Conservation (phyloP, 2,329 filamentous ascomycete genomes). For the Aspergillus candidus region DNA sequence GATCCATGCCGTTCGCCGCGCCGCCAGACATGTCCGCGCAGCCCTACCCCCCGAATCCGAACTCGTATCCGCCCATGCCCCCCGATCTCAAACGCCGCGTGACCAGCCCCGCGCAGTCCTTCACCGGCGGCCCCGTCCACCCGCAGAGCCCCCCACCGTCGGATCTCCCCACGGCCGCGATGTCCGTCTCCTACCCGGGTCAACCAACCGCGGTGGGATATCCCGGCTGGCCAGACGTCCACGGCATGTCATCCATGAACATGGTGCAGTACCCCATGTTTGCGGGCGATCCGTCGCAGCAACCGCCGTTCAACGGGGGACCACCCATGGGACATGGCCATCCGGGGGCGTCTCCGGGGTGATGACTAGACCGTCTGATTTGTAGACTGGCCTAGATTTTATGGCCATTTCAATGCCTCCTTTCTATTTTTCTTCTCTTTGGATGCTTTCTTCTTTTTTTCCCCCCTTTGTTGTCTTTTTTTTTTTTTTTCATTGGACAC, state of each 20-base stretch:
- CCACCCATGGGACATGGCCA: slow-evolving; percentile 30
- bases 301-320: slow-evolving; percentile 21
- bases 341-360: slow-evolving; percentile 21
- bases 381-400: too few relatives aligned
- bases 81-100: slow-evolving; percentile 33
- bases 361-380: slow-evolving; percentile 4
- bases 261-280: slow-evolving; percentile 32
- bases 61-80: slow-evolving; percentile 25
- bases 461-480: slow-evolving; percentile 7
- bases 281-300: slow-evolving; percentile 20
- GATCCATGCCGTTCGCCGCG: slow-evolving; percentile 31
- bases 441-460: slow-evolving; percentile 1
- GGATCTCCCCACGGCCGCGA: slow-evolving; percentile 22
- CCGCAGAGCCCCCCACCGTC: slow-evolving; percentile 21
- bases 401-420: too few relatives aligned
- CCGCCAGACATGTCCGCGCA: slow-evolving; percentile 23
- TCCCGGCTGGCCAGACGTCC: slow-evolving; percentile 26
- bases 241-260: slow-evolving; percentile 24
- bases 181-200: slow-evolving; percentile 26
- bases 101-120: slow-evolving; percentile 29
- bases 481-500: slow-evolving; percentile 11
- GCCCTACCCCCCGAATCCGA: slow-evolving; percentile 19
- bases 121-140: slow-evolving; percentile 16
- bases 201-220: slow-evolving; percentile 26
- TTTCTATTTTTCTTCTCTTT: too few relatives aligned